These are phyloP conservation scores for Acanthamoeba castellanii DNA, from an alignment of 208 protist species.

Conservation along the genomic window DNA sequence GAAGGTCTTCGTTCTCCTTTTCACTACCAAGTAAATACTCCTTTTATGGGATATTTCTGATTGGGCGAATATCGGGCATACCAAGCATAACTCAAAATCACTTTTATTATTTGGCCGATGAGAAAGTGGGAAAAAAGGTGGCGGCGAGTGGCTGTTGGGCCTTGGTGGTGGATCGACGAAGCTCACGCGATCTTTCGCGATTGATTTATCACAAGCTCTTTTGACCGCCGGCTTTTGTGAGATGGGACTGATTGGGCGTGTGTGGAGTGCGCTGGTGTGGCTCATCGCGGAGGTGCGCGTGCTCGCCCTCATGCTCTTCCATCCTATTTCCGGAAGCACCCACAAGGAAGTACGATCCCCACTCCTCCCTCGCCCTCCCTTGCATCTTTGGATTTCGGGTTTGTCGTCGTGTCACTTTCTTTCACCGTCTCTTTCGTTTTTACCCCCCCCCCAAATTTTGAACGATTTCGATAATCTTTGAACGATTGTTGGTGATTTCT, in stretches of 20 bases:
- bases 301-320: slow-evolving; percentile 55
- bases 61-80: too few relatives aligned
- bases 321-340: slow-evolving; percentile 19
- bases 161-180: too few relatives aligned
- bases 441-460: too few relatives aligned
- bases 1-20: not conserved
- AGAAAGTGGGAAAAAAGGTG: too few relatives aligned
- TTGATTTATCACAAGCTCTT: too few relatives aligned
- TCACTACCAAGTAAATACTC: not conserved
- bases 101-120: too few relatives aligned
- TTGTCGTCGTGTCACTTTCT: not conserved
- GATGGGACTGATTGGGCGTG: slow-evolving; percentile 15
- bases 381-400: not conserved
- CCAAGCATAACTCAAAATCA: too few relatives aligned
- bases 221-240: too few relatives aligned
- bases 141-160: too few relatives aligned
- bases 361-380: not conserved
- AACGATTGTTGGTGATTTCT: not conserved
- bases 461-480: not conserved
- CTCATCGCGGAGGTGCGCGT: slow-evolving; percentile 19
- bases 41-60: not conserved
- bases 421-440: not conserved
- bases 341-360: slow-evolving; percentile 31
- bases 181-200: too few relatives aligned
- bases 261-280: slow-evolving; percentile 15